These are phyloP conservation scores for Kokia cookei DNA, from an alignment of 441 rosid species.

Conservation along the genomic window DNA sequence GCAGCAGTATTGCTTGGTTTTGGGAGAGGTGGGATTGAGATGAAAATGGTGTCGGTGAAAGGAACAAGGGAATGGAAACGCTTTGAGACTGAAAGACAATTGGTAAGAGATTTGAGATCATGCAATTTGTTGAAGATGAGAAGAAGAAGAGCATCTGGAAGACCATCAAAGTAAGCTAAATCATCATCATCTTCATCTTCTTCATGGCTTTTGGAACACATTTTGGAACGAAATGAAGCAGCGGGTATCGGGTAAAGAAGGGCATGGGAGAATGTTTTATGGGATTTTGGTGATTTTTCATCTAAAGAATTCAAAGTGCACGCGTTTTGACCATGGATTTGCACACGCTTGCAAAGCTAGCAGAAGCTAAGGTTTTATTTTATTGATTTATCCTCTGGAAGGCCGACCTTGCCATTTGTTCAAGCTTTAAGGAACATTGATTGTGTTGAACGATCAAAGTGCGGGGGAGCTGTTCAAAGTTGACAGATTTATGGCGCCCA, in stretches of 20 bases:
- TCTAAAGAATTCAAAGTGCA: not conserved
- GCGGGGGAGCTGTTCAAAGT: no score
- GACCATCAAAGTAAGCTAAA: conserved; percentile 23
- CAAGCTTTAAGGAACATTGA: not conserved
- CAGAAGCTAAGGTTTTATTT: not conserved
- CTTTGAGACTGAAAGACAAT: conserved; percentile 28
- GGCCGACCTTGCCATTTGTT: not conserved
- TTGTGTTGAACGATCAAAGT: not conserved
- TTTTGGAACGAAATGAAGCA: not conserved
- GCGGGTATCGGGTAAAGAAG: not conserved
- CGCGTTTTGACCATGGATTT: conserved; percentile 1
- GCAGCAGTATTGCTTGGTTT: not conserved
- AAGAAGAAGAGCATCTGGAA: conserved; percentile 34
- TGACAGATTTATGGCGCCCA: no score
- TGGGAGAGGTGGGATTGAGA: conserved; percentile 19
- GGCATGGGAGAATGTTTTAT: not conserved
- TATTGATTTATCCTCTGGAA: not conserved
- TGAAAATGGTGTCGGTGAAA: conserved; percentile 19
- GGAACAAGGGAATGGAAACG: conserved; percentile 28
- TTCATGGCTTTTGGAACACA: not conserved
- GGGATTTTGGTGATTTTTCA: no score
- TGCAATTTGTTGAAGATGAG: conserved; percentile 30
- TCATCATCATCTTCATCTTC: not conserved
- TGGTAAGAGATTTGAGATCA: conserved; percentile 26
- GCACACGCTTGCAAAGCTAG: not conserved